phyloP scores from a whole-genome alignment of 164 flowering plant species.

The Vitis rotundifolia region DNA sequence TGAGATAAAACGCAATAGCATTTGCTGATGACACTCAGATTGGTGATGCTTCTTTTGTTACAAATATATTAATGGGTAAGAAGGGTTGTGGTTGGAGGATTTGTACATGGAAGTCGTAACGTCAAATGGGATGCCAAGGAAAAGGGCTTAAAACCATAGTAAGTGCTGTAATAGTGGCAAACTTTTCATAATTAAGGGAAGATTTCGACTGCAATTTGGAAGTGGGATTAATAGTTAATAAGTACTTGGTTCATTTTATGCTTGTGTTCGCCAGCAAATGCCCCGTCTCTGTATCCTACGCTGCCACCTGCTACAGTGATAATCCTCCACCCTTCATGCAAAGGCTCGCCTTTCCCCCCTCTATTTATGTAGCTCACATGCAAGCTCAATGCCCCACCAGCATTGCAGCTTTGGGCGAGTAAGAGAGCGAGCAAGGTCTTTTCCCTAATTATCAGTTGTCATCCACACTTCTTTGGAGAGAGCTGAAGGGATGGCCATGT shows the following conservation, averaged over 20 bases:
- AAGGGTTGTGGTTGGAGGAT: not conserved
- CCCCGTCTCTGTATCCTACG: too few relatives aligned
- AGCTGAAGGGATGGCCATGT: conserved; percentile 24
- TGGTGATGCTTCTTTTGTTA: not conserved
- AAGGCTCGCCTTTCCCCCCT: too few relatives aligned
- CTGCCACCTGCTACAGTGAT: too few relatives aligned
- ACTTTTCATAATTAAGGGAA: not conserved
- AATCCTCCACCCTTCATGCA: too few relatives aligned
- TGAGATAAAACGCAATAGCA: conserved; percentile 21
- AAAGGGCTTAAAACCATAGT: not conserved
- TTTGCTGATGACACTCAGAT: not conserved
- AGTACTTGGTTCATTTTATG: too few relatives aligned
- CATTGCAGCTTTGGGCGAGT: too few relatives aligned
- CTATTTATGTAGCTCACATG: too few relatives aligned
- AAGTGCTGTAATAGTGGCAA: not conserved
- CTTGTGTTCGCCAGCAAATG: too few relatives aligned
- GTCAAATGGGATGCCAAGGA: not conserved
- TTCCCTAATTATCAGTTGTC: not conserved
- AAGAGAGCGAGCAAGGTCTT: not conserved
- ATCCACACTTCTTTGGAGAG: not conserved
- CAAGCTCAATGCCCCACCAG: too few relatives aligned
- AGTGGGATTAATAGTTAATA: too few relatives aligned
- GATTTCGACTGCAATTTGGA: too few relatives aligned
- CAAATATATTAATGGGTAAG: not conserved
- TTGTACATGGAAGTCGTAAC: not conserved